A percentile compares a stretch with the other conserved stretches of the same genome.
These are phyloP conservation scores for Achaetomiella virescens DNA, from an alignment of 495 filamentous ascomycete species.

Conservation along the genomic window DNA sequence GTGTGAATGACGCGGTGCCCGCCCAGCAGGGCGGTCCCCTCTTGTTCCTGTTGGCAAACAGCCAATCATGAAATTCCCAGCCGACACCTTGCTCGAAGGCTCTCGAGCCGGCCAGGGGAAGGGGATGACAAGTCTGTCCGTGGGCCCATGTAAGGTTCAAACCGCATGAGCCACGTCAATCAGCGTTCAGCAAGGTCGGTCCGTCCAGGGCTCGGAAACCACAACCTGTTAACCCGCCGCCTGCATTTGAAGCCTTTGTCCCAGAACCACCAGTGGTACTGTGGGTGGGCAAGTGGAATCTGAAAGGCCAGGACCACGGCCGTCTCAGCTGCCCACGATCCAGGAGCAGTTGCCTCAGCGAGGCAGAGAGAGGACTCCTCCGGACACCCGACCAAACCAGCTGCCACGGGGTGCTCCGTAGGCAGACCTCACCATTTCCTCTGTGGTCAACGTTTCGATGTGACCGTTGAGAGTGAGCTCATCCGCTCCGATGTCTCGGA, in stretches of 20 bases:
- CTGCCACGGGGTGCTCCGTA: not conserved
- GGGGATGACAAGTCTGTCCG: not conserved
- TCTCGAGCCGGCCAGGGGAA: not conserved
- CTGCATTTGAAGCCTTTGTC: not conserved
- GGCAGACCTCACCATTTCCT: not conserved
- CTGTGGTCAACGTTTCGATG: not conserved
- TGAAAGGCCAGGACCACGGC: not conserved
- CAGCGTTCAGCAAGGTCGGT: conserved; percentile 8
- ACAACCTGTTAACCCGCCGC: not conserved
- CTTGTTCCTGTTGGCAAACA: not conserved
- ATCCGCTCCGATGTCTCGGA: conserved; percentile 4
- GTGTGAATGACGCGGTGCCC: not conserved
- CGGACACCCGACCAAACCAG: not conserved
- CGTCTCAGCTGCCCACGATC: not conserved
- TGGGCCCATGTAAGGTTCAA: not conserved
- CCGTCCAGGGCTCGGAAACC: too few relatives aligned
- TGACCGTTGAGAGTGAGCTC: conserved; percentile 3
- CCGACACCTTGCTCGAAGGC: not conserved
- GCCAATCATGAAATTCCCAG: not conserved
- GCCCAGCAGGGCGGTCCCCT: too few relatives aligned
- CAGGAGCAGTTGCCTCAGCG: conserved; percentile 7
- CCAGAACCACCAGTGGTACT: not conserved
- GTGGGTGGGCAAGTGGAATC: not conserved
- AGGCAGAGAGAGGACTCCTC: not conserved
- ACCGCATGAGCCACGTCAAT: conserved; percentile 30